A percentile compares a stretch with the other conserved stretches of the same genome.
Evolutionary conservation across 2,329 filamentous ascomycete genomes (phyloP).

Genomic region (Fusarium euwallaceae): DNA sequence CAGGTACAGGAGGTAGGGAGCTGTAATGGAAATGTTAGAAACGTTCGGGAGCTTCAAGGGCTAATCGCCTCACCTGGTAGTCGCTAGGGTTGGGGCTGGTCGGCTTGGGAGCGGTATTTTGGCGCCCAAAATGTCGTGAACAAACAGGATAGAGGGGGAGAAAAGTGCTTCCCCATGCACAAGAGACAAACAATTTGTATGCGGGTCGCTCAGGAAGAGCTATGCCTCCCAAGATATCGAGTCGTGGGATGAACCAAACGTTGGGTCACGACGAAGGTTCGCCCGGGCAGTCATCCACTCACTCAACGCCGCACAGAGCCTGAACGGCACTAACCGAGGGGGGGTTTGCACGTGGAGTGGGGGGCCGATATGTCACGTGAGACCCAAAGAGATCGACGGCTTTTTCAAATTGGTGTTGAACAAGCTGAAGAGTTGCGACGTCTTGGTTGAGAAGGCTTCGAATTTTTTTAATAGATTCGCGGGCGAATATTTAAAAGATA

Average conservation of each 20-base stretch:
- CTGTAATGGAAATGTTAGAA: slow-evolving; percentile 28
- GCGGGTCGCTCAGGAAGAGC: slow-evolving; percentile 21
- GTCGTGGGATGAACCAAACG: slow-evolving; percentile 28
- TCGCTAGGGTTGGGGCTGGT: background rate
- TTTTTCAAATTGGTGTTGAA: background rate
- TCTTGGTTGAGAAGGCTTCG: background rate
- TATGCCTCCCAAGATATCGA: slow-evolving; percentile 21
- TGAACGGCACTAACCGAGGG: slow-evolving; percentile 47
- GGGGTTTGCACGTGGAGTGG: slow-evolving; percentile 46
- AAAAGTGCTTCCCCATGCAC: slow-evolving; percentile 2
- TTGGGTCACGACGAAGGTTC: slow-evolving; percentile 37
- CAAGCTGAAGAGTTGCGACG: background rate
- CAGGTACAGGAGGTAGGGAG: slow-evolving; percentile 10
- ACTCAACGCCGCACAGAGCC: slow-evolving; percentile 39
- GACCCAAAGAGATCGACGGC: background rate
- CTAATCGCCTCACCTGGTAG: slow-evolving; percentile 28
- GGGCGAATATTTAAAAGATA: background rate
- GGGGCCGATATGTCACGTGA: slow-evolving; percentile 37
- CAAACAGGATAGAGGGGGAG: background rate
- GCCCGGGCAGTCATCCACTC: slow-evolving; percentile 36
- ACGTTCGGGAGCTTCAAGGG: slow-evolving; percentile 11
- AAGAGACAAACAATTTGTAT: slow-evolving; percentile 21
- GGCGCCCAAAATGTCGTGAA: background rate
- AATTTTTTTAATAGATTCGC: background rate
- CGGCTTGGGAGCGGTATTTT: background rate